Evolutionary conservation across 2,329 filamentous ascomycete genomes (phyloP), one percentile per base, ranked within the genome.

Genomic region (Periconia sp.): DNA sequence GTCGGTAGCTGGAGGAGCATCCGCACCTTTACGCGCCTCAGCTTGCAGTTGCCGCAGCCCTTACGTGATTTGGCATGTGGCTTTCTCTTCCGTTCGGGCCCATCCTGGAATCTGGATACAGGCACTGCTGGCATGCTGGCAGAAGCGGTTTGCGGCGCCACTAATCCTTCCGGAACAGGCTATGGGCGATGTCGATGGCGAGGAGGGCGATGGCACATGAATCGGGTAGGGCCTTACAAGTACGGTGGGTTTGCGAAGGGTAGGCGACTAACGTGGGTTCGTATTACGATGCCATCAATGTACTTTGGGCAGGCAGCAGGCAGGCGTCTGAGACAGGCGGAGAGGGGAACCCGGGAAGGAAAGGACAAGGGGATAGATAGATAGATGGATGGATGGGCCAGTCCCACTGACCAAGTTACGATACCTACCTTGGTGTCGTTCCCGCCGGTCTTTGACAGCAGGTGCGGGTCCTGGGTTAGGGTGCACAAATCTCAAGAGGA

Each of bases 11-110:
- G 19, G 10, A n/a, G 18, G 9, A 9, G 8, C 15, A 13, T 47
- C 55, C 69, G 63, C 65, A 79, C 81, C 73, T 84, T 84, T 46
- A 83, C 75, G 49, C 78, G 74, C 33, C 81, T 73, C 18, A 83
- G 61, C 59, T 84, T 84, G 64, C 83, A 85, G 58, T 84, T 85
- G 2, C 76, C 76, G 58, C 82, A 85, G 1, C 82, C 82, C 14
- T 74, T 70, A 17, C 80, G 74, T 1, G 81, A 84, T 60, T 85
- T 85, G 19, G 72, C 79, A 58, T 85, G 82, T n/a, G 63, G 45
- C 20, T 60, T 60, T 20, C 65, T 57, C 45, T 67, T 69, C 15
- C 67, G 54, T 15, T 57, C 53, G 15, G 46, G 49, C 3, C 52
- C 30, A 48, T 52, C 27, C 10, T 55, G 48, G 45, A 27, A 57